Evolutionary conservation across 768 basidiomycete genomes (phyloP).

Genomic region (Sarcomyxa edulis): DNA sequence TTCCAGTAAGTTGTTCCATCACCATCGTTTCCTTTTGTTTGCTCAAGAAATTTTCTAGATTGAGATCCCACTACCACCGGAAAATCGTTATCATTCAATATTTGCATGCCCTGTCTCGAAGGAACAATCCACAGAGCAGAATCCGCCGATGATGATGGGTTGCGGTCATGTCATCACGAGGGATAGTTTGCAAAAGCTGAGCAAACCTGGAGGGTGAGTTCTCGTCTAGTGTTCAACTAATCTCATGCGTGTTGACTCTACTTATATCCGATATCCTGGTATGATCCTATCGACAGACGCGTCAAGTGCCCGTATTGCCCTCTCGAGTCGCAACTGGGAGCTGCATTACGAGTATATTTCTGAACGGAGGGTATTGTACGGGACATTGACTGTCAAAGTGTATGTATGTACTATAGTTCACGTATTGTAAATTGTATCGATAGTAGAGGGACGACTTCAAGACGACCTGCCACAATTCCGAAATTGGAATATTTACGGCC

Average conservation of each 20-base stretch:
- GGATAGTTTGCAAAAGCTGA: constrained; percentile 85
- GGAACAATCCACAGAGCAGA: constrained; percentile 88
- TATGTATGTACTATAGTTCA: too few species aligned
- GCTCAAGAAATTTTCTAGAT: constrained; percentile 71
- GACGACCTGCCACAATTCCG: too few species aligned
- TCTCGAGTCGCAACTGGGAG: constrained; percentile 54
- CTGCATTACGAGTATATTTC: constrained; percentile 64
- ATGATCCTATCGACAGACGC: constrained; percentile 41
- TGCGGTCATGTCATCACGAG: constrained; percentile 96
- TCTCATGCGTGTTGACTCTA: not conserved
- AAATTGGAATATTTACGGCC: too few species aligned
- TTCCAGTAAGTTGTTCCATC: constrained; percentile 56
- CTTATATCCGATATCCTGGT: not conserved
- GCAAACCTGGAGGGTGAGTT: constrained; percentile 70
- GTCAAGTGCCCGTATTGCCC: constrained; percentile 99
- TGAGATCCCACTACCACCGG: constrained; percentile 82
- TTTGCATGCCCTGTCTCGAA: constrained; percentile 98
- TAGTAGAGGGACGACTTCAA: too few species aligned
- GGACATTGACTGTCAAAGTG: too few species aligned
- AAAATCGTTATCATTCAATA: constrained; percentile 92
- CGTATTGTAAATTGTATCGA: too few species aligned
- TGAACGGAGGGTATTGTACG: too few species aligned
- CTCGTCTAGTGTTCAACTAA: constrained; percentile 2
- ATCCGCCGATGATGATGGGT: constrained; percentile 96
- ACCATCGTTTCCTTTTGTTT: not conserved